Percentiles rank a stretch among this genome's conserved stretches.
Conservation (phyloP, 2,329 filamentous ascomycete genomes). For the Fusarium verticillioides region DNA sequence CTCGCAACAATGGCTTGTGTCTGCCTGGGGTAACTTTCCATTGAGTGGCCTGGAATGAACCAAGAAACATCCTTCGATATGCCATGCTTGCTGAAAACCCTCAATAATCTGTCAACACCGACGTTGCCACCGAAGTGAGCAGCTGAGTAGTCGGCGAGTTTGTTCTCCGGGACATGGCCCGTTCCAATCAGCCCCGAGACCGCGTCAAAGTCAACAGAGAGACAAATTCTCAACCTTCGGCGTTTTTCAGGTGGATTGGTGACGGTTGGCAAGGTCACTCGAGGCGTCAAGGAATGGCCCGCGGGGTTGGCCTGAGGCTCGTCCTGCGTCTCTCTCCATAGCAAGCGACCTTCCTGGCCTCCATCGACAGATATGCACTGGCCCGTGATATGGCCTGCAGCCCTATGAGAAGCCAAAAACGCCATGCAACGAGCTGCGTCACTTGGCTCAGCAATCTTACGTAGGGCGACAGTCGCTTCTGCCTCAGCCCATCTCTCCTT, state of each 20-base stretch:
- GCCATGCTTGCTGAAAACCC: not conserved
- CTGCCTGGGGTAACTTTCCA: not conserved
- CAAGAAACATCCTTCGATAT: not conserved
- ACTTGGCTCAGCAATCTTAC: not conserved
- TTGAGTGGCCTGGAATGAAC: not conserved
- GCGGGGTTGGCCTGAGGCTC: fast-evolving
- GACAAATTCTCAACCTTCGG: not conserved
- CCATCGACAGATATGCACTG: not conserved
- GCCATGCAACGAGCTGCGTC: not conserved
- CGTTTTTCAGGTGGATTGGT: fast-evolving
- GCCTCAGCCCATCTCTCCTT: conserved; percentile 1
- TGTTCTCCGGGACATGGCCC: not conserved
- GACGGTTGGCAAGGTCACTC: fast-evolving
- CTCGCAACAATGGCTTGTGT: not conserved
- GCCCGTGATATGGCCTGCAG: not conserved
- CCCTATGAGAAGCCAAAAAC: not conserved
- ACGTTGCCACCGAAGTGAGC: not conserved
- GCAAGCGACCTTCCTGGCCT: not conserved
- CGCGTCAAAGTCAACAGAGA: not conserved
- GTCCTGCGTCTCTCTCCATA: not conserved
- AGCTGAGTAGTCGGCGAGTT: not conserved
- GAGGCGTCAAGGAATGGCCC: fast-evolving
- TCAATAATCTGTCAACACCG: not conserved
- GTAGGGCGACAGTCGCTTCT: not conserved
- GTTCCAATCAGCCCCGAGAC: not conserved